Conservation (phyloP, 257 asterid species). For the Lithospermum erythrorhizon region DNA sequence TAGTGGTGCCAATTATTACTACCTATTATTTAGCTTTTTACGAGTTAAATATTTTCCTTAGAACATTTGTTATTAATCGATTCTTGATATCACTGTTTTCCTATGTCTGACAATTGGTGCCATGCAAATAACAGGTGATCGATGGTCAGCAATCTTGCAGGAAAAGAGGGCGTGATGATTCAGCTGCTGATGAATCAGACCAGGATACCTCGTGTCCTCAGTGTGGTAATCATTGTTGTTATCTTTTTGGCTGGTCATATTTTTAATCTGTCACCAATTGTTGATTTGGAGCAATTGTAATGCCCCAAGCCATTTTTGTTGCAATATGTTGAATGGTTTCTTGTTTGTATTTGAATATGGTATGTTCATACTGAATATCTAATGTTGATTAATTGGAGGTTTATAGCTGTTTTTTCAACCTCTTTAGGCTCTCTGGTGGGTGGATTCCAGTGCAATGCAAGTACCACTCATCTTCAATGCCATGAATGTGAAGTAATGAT, state of each 20-base stretch:
- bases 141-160: constrained; percentile 37
- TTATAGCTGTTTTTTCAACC: constrained; percentile 11
- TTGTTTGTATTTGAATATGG: not conserved
- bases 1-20: too few relatives aligned
- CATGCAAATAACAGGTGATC: constrained; percentile 43
- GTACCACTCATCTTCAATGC: constrained; percentile 86
- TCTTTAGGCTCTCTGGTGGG: constrained; percentile 48
- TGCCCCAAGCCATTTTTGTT: not conserved
- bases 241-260: not conserved
- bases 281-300: not conserved
- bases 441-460: constrained; percentile 64
- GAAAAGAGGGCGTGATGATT: constrained; percentile 51
- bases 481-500: constrained; percentile 89
- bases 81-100: not conserved
- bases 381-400: constrained; percentile 1
- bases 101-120: not conserved
- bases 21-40: too few relatives aligned
- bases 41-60: too few relatives aligned
- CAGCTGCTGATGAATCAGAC: constrained; percentile 33
- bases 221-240: constrained; percentile 52
- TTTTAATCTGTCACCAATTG: not conserved
- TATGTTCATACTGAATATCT: not conserved
- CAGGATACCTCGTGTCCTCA: constrained; percentile 63
- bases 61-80: too few relatives aligned
- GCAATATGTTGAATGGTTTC: not conserved